A percentile compares a stretch with the other conserved stretches of the same genome.
Evolutionary conservation across 805 yeast genomes (phyloP).

Genomic region (Candida silvicultrix): DNA sequence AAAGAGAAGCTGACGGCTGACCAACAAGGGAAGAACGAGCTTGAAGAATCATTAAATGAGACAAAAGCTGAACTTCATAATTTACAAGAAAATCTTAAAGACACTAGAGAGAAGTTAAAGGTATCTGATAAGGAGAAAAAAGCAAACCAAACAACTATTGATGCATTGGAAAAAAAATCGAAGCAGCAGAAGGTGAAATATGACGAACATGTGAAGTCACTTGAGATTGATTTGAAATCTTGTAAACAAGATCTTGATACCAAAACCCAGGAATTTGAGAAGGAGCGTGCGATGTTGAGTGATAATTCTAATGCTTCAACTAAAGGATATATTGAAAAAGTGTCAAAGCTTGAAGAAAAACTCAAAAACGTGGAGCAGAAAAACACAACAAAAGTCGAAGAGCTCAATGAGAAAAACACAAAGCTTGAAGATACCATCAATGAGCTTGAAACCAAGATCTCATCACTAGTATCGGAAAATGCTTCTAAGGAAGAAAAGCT

Average conservation of each 20-base stretch:
- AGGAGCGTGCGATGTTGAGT: constrained; percentile 40
- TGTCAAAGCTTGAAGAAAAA: constrained; percentile 34
- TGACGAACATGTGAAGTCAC: constrained; percentile 13
- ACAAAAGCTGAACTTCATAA: constrained; percentile 3
- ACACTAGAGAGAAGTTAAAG: constrained; percentile 9
- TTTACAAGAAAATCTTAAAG: constrained; percentile 16
- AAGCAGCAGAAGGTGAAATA: constrained; percentile 17
- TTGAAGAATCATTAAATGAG: neutral
- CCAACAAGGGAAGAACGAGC: neutral
- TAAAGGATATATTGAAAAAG: constrained; percentile 41
- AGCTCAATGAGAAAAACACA: constrained; percentile 8
- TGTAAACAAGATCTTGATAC: constrained; percentile 29
- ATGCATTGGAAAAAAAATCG: constrained; percentile 12
- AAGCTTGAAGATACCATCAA: constrained; percentile 9
- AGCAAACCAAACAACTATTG: constrained; percentile 8
- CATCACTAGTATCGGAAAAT: neutral
- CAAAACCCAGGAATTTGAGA: constrained; percentile 40
- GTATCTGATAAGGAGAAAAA: constrained; percentile 1
- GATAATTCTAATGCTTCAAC: constrained; percentile 44
- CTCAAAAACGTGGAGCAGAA: constrained; percentile 10
- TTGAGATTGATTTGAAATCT: constrained; percentile 23
- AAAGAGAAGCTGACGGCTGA: neutral
- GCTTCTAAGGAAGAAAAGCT: constrained; percentile 1
- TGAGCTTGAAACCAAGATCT: constrained; percentile 13
- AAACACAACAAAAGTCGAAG: constrained; percentile 2